Base-by-base conservation (phyloP, 106 monocot species). In the Apostasia shenzhenica region DNA sequence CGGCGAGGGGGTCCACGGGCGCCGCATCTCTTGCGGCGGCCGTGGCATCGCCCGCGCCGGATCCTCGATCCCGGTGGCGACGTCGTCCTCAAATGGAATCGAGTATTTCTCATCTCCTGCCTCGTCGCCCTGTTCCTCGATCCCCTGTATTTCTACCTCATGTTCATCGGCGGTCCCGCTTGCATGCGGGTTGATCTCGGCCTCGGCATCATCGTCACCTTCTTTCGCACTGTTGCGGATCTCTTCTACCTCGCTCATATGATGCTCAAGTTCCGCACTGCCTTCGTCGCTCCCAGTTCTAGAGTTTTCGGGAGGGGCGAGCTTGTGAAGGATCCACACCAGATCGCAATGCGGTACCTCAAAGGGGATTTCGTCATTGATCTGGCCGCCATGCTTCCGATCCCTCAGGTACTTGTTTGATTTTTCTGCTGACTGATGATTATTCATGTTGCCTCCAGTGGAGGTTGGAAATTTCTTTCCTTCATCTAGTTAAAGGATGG, bases 31-130 rank as follows among this genome's bases (percentile, higher is more conserved):
- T 64, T 57, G 61, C 74, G 65, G 47, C 63, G 41, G 7, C 77
- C 72, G 14, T 85, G 83, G 80, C 65, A 37, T 14, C 65, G 68
- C 40, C 81, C 77, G 2, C 76, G 80, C 40, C 56, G 61, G 8
- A 86, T 95, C 72, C 97, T 97, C 68, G 92, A 91, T 75, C 94
- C 94, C 10, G 85, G 91, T 9, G 73, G 83, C 75, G 76, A 81
- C 52, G 58, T 72, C 9, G 85, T 91, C 53, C 79, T 88, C 63
- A 70, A 60, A 26, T 95, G 94, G 94, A 85, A 95, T 76, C 91
- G 81, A 52, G 60, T 95, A 42, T 95, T 95, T 80, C 89, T 97
- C 51, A 54, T 89, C 48, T 64, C 78, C 55, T 97, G 89, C 73
- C 79, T 89, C 68, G 66, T 77, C 53, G 89, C 86, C 0, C 86